Percentiles rank a stretch among this genome's conserved stretches.
Evolutionary conservation across 2,329 filamentous ascomycete genomes (phyloP).

Genomic region (Cercospora nicotianae): DNA sequence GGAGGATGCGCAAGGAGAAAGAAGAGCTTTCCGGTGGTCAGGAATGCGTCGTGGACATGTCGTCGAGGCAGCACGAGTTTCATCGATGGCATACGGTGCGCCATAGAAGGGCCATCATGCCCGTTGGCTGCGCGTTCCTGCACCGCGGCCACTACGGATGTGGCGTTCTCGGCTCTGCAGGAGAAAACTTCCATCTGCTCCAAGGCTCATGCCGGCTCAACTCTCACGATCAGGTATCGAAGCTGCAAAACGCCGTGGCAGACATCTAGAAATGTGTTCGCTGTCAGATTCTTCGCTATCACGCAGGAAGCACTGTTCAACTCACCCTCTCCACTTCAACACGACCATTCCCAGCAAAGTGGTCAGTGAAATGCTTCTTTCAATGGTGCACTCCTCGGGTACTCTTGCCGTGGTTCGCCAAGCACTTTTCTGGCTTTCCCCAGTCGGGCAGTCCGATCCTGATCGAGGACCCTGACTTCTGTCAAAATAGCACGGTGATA

Average conservation of each 20-base stretch:
- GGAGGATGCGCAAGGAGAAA: background rate
- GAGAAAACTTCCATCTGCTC: background rate
- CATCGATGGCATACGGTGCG: background rate
- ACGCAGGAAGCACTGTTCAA: background rate
- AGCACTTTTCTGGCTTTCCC: background rate
- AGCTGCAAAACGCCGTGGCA: background rate
- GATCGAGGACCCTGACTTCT: background rate
- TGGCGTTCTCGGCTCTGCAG: constrained; percentile 1
- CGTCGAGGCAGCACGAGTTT: background rate
- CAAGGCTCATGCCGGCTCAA: constrained; percentile 2
- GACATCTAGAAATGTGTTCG: background rate
- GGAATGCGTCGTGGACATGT: constrained; percentile 2
- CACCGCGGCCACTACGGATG: constrained; percentile 4
- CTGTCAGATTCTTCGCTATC: background rate
- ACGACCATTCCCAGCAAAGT: background rate
- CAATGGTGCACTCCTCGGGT: background rate
- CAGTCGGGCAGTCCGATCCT: background rate
- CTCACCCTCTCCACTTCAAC: background rate
- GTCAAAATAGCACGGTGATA: constrained; percentile 6
- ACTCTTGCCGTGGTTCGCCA: background rate
- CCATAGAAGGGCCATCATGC: background rate
- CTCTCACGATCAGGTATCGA: background rate
- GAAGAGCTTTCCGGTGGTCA: background rate
- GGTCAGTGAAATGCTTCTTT: background rate
- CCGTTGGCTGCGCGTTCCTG: constrained; percentile 4